Evolutionary conservation across 164 flowering plant genomes (phyloP), one percentile per base, ranked within the genome.

Genomic region (Chimonanthus salicifolius): DNA sequence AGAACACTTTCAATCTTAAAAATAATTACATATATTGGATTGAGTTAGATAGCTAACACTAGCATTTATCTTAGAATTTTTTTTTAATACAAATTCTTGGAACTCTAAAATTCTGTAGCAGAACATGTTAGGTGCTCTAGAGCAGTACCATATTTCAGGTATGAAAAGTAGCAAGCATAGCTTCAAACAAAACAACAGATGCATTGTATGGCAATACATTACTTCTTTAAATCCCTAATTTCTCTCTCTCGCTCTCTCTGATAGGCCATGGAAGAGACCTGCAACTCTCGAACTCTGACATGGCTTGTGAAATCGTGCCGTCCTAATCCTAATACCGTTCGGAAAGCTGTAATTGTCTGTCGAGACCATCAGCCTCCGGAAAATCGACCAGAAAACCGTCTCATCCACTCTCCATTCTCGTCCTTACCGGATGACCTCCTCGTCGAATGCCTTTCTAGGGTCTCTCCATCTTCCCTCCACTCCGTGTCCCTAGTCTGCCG

Each of bases 241-340:
- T 33, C 21, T 16, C 5, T 20, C 64, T 70, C 45, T 47, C 70
- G 51, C 70, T 47, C 33, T 11, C 21, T 47, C 74, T 62, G n/a
- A 33, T 33, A 33, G 33, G 16, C 43, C 0, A 78, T 79, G 80
- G 69, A 77, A 62, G 85, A 86, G 58, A 81, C 73, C 80, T 88
- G 93, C 85, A 86, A 87, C 73, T 85, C 94, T 68, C 84, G 92
- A 58, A 89, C 85, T 72, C 85, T 92, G 80, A 81, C 98, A 72
- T 89, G 96, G 91, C 86, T 93, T 9, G 80, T 91, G 80, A 93
- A 91, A 78, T 88, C 96, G 9, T 93, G 98, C 79, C 82, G 87
- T 70, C 92, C 96, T 50, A 85, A 81, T 76, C 86, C 82, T 75
- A 72, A 73, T 66, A 77, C 77, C 20, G 79, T 83, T 76, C 82